phyloP scores from a whole-genome alignment of 2,329 filamentous ascomycete species.

The Paecilomyces sp. region DNA sequence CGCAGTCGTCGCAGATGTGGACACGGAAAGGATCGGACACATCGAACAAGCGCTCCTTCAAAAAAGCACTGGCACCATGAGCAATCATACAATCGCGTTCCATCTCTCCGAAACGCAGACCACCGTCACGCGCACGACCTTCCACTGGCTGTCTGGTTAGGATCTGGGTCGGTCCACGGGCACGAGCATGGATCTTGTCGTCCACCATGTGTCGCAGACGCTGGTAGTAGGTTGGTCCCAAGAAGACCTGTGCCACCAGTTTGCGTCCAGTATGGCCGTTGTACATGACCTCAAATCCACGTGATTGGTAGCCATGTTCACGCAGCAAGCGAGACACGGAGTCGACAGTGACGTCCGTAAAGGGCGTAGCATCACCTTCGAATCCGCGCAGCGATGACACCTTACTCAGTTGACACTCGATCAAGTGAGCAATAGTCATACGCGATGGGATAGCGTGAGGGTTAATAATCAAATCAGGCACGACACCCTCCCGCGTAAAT shows the following conservation, averaged over 20 bases:
- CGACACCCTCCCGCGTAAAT: constrained; percentile 84
- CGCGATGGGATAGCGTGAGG: constrained; percentile 98
- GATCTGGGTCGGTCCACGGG: constrained; percentile 92
- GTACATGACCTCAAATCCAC: constrained; percentile 98
- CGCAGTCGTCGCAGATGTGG: constrained; percentile 97
- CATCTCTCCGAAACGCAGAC: constrained; percentile 99
- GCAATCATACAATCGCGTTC: constrained; percentile 99
- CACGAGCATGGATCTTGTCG: constrained; percentile 99
- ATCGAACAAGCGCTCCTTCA: constrained; percentile 96
- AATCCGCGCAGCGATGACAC: constrained; percentile 88
- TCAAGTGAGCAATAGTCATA: constrained; percentile 99
- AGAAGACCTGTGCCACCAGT: constrained; percentile 87
- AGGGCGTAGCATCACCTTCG: constrained; percentile 95
- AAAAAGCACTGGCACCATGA: constrained; percentile 92
- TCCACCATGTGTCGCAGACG: constrained; percentile 99
- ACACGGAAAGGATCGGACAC: constrained; percentile 97
- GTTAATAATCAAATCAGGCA: constrained; percentile 96
- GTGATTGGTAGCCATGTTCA: constrained; percentile 88
- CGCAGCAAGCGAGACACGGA: constrained; percentile 80
- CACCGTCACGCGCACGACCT: constrained; percentile 95
- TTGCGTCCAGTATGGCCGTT: constrained; percentile 96
- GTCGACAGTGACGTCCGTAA: constrained; percentile 95
- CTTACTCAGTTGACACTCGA: constrained; percentile 96
- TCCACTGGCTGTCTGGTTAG: constrained; percentile 95
- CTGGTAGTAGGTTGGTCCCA: constrained; percentile 98